phyloP scores from a whole-genome alignment of 345 rosid genomes.

The Lenwebbia sp. region DNA sequence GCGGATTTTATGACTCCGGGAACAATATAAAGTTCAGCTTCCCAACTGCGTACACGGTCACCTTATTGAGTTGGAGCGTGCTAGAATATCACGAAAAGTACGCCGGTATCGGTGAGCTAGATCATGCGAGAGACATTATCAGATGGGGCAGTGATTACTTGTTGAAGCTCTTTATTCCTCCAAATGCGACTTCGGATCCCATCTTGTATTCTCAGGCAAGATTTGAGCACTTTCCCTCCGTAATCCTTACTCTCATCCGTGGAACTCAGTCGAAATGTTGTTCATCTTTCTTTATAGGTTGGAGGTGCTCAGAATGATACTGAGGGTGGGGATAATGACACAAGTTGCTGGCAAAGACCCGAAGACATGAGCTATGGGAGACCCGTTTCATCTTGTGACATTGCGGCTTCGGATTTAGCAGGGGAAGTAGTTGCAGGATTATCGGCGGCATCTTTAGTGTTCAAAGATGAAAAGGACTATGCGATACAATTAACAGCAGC shows the following conservation, averaged over 20 bases:
- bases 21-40: conserved; percentile 51
- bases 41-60: conserved; percentile 44
- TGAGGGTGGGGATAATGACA: conserved; percentile 11
- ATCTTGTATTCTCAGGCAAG: conserved; percentile 51
- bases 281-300: conserved; percentile 19
- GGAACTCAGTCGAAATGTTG: neutral
- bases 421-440: conserved; percentile 49
- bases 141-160: conserved; percentile 52
- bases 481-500: conserved; percentile 11
- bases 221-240: neutral
- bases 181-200: conserved; percentile 14
- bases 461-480: conserved; percentile 21
- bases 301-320: conserved; percentile 24
- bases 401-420: conserved; percentile 37
- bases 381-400: conserved; percentile 27
- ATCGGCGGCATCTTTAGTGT: conserved; percentile 50
- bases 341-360: conserved; percentile 60
- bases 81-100: conserved; percentile 50
- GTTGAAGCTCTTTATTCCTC: conserved; percentile 31
- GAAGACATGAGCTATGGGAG: conserved; percentile 50
- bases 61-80: conserved; percentile 57
- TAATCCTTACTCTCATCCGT: neutral
- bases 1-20: conserved; percentile 64
- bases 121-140: conserved; percentile 49
- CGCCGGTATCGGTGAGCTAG: conserved; percentile 37